Percentiles rank a stretch among this genome's conserved stretches.
These are phyloP conservation scores for Daldinia loculata DNA, from an alignment of 495 filamentous ascomycete species.

Conservation along the genomic window DNA sequence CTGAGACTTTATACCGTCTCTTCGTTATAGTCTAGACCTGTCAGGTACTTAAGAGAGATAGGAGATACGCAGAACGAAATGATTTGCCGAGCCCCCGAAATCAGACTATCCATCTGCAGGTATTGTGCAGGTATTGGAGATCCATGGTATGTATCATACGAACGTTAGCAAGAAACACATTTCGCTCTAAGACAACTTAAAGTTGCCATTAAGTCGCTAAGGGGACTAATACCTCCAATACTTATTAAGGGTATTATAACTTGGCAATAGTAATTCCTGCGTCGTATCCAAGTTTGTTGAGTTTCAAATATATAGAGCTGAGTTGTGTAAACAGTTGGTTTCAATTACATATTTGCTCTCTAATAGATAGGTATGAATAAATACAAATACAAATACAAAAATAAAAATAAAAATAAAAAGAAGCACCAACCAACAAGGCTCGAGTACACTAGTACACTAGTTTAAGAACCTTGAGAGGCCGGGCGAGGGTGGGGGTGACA, in stretches of 20 bases:
- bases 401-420: no score
- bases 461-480: no score
- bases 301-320: constrained; percentile 15
- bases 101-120: constrained; percentile 29
- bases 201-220: constrained; percentile 6
- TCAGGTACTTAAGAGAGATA: not conserved
- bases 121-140: no score
- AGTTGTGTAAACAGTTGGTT: not conserved
- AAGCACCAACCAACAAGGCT: no score
- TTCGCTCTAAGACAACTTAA: constrained; percentile 17
- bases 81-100: constrained; percentile 39
- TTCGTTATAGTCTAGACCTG: not conserved
- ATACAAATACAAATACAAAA: no score
- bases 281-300: not conserved
- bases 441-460: no score
- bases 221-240: constrained; percentile 6
- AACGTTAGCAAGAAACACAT: constrained; percentile 26
- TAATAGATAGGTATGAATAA: no score
- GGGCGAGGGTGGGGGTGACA: no score
- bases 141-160: constrained; percentile 24
- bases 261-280: constrained; percentile 6
- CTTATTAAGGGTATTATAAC: not conserved
- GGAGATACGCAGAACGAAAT: constrained; percentile 23
- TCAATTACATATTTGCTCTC: not conserved
- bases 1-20: constrained; percentile 24